Base-by-base conservation (phyloP, 1,284 basidiomycete species). In the Uromyces viciae-fabae region DNA sequence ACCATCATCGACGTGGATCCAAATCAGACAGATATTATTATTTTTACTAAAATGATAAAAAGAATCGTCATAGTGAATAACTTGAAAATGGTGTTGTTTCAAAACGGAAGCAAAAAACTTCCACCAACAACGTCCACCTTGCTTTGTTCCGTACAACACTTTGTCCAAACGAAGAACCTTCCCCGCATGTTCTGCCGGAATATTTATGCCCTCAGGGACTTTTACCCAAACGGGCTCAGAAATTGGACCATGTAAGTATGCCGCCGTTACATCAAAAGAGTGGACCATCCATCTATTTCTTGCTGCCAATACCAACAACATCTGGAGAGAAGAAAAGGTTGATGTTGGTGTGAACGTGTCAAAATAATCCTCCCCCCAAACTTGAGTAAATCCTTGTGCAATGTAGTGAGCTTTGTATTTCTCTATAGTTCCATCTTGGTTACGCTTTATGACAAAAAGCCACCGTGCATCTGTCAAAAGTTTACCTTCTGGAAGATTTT, bases 361-460 rank as follows among this genome's bases (percentile, higher is more conserved):
- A n/a, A 42, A 28, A 25, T 60, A 75, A 31, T 75, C 73, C 22
- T 75, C 36, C 8, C 73, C 73, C 36, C 54, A 60, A 19, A 75
- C 40, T 25, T 75, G 56, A 15, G 52, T 43, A 25, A 42, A 42
- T 0, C 73, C 73, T 5, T 42, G 52, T 2, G 38, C 52, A 33
- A 75, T 62, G 38, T 75, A 75, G 1, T 56, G 56, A 9, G 56
- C 54, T n/a, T 75, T 75, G 19, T 71, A 69, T 19, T 71, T 56
- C 22, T 46, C 56, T 11, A 78, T 71, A 7, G 19, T 31, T 5
- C 76, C 76, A 38, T 78, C 46, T 40, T 62, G 58, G 31, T 78
- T 42, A 15, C n/a, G 36, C 38, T 78, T 78, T 11, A 69, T 49
- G n/a, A 52, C 54, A 54, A 79, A 80, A 28, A 82, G 66, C 81